A percentile compares a stretch with the other conserved stretches of the same genome.
Evolutionary conservation across 176 grass and related monocot genomes (phyloP).

Genomic region (Oryza rufipogon): DNA sequence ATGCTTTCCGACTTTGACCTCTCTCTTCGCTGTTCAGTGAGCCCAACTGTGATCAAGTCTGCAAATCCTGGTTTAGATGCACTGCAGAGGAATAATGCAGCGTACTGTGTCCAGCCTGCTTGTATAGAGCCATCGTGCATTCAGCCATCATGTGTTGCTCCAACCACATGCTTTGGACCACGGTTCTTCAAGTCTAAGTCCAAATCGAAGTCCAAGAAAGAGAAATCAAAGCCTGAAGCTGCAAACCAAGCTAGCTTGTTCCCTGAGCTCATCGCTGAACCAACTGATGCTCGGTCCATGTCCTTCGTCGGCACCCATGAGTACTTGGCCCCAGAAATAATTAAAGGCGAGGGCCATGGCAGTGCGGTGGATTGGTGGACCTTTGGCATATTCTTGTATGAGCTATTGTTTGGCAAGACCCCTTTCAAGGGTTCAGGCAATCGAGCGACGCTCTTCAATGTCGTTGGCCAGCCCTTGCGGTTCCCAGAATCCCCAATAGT

Average conservation of each 20-base stretch:
- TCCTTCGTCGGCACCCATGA: constrained; percentile 97
- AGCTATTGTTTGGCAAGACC: constrained; percentile 81
- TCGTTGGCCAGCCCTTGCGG: constrained; percentile 70
- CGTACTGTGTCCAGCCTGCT: constrained; percentile 83
- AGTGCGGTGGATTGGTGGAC: constrained; percentile 92
- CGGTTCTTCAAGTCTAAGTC: constrained; percentile 72
- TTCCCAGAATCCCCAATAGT: constrained; percentile 72
- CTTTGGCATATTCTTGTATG: constrained; percentile 87
- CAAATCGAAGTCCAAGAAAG: constrained; percentile 64
- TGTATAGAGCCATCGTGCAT: constrained; percentile 81
- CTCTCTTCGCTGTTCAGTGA: constrained; percentile 74
- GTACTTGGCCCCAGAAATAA: constrained; percentile 91
- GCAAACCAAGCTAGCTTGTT: constrained; percentile 68
- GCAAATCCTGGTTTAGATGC: constrained; percentile 69
- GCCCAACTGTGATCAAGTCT: constrained; percentile 64
- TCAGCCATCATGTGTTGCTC: constrained; percentile 82
- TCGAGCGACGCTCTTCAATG: constrained; percentile 84
- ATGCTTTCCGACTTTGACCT: constrained; percentile 94
- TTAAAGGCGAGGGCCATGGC: constrained; percentile 85
- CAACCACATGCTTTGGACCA: constrained; percentile 83
- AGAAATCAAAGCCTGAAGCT: constrained; percentile 64
- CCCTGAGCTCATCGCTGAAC: constrained; percentile 81
- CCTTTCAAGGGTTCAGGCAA: constrained; percentile 90
- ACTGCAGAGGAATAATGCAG: constrained; percentile 66
- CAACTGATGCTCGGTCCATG: constrained; percentile 88